phyloP scores from a whole-genome alignment of 108 stramenopile genomes.

The Pseudonitzschia delicatissima region DNA sequence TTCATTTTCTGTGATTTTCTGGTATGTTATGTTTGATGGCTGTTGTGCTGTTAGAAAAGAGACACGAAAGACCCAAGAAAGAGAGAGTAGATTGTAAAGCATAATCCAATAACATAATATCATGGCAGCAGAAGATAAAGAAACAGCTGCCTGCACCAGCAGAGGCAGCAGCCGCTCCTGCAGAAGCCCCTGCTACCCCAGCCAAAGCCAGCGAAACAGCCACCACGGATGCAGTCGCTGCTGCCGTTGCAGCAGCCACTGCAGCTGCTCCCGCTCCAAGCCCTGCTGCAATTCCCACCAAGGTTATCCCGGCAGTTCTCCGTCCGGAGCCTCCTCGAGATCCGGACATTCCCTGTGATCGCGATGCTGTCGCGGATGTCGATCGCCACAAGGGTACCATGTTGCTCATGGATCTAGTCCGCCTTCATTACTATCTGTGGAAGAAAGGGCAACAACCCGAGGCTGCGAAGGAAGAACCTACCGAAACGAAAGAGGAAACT shows the following conservation, averaged over 20 bases:
- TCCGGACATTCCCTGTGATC: conserved; percentile 17
- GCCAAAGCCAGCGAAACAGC: neutral
- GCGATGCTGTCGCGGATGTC: conserved; percentile 28
- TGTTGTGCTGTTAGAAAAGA: no score
- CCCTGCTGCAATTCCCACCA: neutral
- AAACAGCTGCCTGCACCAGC: no score
- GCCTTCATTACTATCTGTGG: conserved; percentile 29
- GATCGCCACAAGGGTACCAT: conserved; percentile 25
- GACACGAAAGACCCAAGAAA: no score
- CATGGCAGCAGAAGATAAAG: no score
- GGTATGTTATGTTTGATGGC: no score
- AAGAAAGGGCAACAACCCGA: conserved; percentile 6
- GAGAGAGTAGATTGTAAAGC: no score
- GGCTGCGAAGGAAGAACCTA: neutral
- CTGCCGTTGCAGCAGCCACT: neutral
- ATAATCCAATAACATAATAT: no score
- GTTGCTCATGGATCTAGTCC: conserved; percentile 34
- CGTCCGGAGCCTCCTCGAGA: conserved; percentile 5
- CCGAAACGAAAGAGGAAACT: neutral
- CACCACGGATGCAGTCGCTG: neutral
- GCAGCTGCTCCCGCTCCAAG: neutral
- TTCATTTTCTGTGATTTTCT: no score
- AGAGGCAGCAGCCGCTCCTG: neutral
- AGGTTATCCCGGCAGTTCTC: conserved; percentile 5
- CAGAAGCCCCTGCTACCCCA: neutral